Conservation (phyloP, 202 grass and related monocot species). For the Panicum virgatum region DNA sequence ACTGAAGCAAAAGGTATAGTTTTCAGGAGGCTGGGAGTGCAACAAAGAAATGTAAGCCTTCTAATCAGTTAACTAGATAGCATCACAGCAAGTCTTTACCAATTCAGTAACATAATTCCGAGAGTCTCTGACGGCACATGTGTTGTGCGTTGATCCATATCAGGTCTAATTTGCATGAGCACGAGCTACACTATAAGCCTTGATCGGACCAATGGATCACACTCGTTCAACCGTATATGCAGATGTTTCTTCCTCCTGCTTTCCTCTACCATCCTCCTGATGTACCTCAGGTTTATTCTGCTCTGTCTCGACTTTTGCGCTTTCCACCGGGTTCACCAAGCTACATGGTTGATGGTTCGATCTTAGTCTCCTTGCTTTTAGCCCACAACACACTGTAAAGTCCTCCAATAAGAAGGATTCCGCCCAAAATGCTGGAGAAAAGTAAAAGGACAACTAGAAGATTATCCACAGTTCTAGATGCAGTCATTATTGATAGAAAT, state of each 20-base stretch:
- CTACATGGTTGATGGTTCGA: not conserved
- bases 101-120: no score
- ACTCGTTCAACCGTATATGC: not conserved
- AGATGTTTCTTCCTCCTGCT: not conserved
- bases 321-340: not conserved
- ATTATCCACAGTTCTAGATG: not conserved
- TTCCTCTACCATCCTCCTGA: not conserved
- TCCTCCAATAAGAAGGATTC: no score
- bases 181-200: not conserved
- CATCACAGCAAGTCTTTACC: no score
- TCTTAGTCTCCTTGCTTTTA: constrained; percentile 26
- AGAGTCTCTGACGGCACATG: no score
- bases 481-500: no score
- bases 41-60: no score
- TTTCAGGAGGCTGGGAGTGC: no score
- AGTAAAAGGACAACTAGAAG: not conserved
- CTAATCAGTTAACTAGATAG: no score
- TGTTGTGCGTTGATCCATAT: no score
- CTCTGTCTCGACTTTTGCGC: not conserved
- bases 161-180: not conserved
- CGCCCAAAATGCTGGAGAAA: constrained; percentile 24
- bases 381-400: no score
- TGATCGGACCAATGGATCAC: not conserved
- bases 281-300: not conserved
- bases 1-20: no score